phyloP scores from a whole-genome alignment of 2,329 filamentous ascomycete species.

The Beauveria sp. region DNA sequence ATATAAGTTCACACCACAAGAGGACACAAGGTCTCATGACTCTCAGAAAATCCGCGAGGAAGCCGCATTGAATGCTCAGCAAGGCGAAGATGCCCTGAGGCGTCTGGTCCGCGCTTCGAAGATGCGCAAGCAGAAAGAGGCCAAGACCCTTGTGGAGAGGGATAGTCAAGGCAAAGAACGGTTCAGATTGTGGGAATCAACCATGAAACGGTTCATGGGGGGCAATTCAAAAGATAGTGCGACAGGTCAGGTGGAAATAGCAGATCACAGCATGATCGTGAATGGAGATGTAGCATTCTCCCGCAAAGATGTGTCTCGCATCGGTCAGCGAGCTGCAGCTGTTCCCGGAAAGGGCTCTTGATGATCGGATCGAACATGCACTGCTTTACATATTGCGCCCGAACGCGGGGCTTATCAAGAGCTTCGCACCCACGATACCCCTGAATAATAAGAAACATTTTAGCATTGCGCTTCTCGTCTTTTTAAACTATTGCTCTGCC shows the following conservation, averaged over 20 bases:
- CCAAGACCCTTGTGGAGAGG: constrained; percentile 47
- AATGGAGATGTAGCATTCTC: constrained; percentile 47
- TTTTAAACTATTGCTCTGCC: too few species aligned
- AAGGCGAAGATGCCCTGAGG: constrained; percentile 54
- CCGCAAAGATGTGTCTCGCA: constrained; percentile 44
- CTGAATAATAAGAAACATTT: neutral
- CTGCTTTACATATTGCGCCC: neutral
- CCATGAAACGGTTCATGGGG: constrained; percentile 48
- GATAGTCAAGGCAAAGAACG: constrained; percentile 45
- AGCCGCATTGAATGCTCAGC: constrained; percentile 51
- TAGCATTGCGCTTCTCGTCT: neutral
- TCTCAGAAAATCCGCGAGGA: constrained; percentile 52
- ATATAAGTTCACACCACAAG: constrained; percentile 51
- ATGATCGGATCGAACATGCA: neutral
- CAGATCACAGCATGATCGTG: constrained; percentile 58
- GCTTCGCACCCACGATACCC: neutral
- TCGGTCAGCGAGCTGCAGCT: constrained; percentile 31
- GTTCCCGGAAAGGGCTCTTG: constrained; percentile 1
- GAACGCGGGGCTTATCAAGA: neutral
- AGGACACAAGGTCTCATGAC: constrained; percentile 39
- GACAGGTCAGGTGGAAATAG: constrained; percentile 41
- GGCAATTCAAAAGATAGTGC: constrained; percentile 23
- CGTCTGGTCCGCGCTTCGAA: constrained; percentile 54
- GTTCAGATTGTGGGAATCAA: constrained; percentile 52
- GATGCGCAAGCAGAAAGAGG: constrained; percentile 57